Evolutionary conservation across 768 basidiomycete genomes (phyloP), one percentile per base, ranked within the genome.

Genomic region (Rhizopogon roseolus): DNA sequence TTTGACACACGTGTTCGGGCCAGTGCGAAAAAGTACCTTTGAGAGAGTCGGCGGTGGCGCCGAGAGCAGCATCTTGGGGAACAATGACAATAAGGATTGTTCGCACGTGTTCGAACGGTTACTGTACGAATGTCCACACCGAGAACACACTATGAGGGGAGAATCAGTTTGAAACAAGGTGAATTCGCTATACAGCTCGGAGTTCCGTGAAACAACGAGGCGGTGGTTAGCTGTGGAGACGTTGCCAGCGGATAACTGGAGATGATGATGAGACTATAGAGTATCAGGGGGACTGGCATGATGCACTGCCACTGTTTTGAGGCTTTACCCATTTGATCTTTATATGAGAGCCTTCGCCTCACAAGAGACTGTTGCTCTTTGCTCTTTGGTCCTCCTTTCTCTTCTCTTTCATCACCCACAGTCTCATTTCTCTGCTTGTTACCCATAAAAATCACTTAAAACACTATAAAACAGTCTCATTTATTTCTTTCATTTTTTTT

Each of bases 1-100:
- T 98, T 98, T 73, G 95, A 98, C 66, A 75, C 75, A 5, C 81
- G 90, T 41, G 87, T 98, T 1, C 78, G 91, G 56, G 84, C 86
- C 17, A 89, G 87, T 71, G 97, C 96, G 49, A 90, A 86, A 72
- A 90, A 88, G 74, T 73, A 92, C 68, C 72, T 98, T 61, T 85
- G 61, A 61, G 34, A 46, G 46, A 34, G 32, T 19, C 6, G 9
- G 43, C 41, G 14, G 25, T 27, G 25, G 25, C 25, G 41, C 44
- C 28, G 17, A 17, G n/a, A n/a, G 29, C 32, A 29, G 44, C 22
- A 22, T 3, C 22, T 22, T 22, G 22, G 22, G 44, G 44, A 46
- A 46, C 29, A 46, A 29, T 34, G 17, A 45, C 45, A 46, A 46
- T 34, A 46, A 48, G 32, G 9, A 25, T 25, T 14, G 17, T 1